phyloP scores from a whole-genome alignment of 2,329 filamentous ascomycete genomes.

The Neopestalotiopsis sp. region DNA sequence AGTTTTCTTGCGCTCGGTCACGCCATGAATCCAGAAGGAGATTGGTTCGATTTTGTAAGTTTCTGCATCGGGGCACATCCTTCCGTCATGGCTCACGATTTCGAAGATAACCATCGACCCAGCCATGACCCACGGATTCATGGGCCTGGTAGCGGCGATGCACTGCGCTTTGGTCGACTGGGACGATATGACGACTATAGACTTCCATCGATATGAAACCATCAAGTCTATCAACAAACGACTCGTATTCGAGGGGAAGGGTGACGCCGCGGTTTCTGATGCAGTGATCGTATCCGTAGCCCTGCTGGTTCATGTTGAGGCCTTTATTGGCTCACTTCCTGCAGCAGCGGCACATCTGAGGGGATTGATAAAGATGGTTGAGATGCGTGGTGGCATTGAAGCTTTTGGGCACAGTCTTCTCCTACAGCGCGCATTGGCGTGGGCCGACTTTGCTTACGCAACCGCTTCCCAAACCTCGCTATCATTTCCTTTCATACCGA shows the following conservation, averaged over 20 bases:
- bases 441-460: slow-evolving; percentile 41
- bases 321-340: slow-evolving; percentile 36
- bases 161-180: slow-evolving; percentile 39
- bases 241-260: slow-evolving; percentile 37
- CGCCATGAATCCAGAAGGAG: slow-evolving; percentile 39
- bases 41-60: slow-evolving; percentile 37
- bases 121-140: slow-evolving; percentile 38
- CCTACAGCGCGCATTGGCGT: slow-evolving; percentile 38
- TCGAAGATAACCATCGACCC: slow-evolving; percentile 38
- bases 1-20: slow-evolving; percentile 39
- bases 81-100: slow-evolving; percentile 5
- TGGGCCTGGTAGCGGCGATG: slow-evolving; percentile 41
- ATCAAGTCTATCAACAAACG: slow-evolving; percentile 39
- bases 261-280: slow-evolving; percentile 35
- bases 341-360: slow-evolving; percentile 39
- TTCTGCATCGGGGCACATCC: neutral
- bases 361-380: slow-evolving; percentile 38
- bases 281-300: slow-evolving; percentile 38
- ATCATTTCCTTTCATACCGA: slow-evolving; percentile 37
- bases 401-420: slow-evolving; percentile 37
- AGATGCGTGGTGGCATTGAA: slow-evolving; percentile 37
- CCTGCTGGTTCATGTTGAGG: slow-evolving; percentile 40
- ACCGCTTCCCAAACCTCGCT: slow-evolving; percentile 35
- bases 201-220: slow-evolving; percentile 40
- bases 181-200: slow-evolving; percentile 39